Evolutionary conservation across 2,329 filamentous ascomycete species (phyloP).

Genomic region (Helminthosporium solani): DNA sequence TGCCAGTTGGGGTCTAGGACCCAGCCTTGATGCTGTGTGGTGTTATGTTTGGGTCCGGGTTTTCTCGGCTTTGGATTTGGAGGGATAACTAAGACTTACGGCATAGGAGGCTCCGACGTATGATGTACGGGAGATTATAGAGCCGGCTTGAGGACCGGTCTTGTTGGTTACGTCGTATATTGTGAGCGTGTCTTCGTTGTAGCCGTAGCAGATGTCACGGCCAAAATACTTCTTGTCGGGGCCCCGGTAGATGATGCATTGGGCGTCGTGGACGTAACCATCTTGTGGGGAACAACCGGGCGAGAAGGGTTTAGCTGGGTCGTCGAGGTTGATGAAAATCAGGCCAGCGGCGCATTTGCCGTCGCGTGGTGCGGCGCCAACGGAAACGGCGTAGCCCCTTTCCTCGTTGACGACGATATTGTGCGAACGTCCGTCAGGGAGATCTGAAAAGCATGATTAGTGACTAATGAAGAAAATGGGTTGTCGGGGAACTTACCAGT

Average conservation of each 20-base stretch:
- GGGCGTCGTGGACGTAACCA: conserved; percentile 62
- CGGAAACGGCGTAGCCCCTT: conserved; percentile 37
- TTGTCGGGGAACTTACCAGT: conserved; percentile 9
- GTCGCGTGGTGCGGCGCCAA: conserved; percentile 34
- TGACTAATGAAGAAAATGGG: background rate
- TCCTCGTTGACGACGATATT: conserved; percentile 41
- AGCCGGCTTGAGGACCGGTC: conserved; percentile 55
- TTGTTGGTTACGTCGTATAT: conserved; percentile 57
- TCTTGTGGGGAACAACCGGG: conserved; percentile 57
- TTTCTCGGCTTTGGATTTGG: background rate
- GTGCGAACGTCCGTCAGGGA: conserved; percentile 34
- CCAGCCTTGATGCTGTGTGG: conserved; percentile 56
- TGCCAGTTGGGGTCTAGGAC: conserved; percentile 45
- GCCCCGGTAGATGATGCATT: conserved; percentile 59
- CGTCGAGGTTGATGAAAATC: conserved; percentile 60
- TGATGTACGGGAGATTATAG: conserved; percentile 56
- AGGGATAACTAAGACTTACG: background rate
- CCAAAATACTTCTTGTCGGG: conserved; percentile 53
- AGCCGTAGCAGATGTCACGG: conserved; percentile 58
- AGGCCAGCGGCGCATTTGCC: conserved; percentile 53
- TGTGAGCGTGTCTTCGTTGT: conserved; percentile 57
- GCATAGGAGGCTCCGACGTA: conserved; percentile 59
- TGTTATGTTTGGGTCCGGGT: background rate
- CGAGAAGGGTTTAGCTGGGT: conserved; percentile 47
- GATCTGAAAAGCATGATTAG: conserved; percentile 18